A percentile compares a stretch with the other conserved stretches of the same genome.
Evolutionary conservation across 2,329 filamentous ascomycete species (phyloP).

Genomic region (Colletotrichum abscissum): DNA sequence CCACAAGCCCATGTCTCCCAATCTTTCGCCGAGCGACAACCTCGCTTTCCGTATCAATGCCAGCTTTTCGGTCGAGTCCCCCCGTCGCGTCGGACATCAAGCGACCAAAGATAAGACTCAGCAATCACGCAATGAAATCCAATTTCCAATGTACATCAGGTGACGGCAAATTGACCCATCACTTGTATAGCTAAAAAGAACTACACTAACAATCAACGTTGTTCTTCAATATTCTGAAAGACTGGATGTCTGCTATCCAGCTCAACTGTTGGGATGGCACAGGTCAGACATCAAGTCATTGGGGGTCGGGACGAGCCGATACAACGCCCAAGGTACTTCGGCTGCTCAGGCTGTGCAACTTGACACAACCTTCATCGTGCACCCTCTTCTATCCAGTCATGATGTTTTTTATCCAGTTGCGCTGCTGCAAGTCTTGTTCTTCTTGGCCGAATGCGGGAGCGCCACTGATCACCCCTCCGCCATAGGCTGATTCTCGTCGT

Average conservation of each 20-base stretch:
- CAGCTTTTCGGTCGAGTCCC: background rate
- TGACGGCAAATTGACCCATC: background rate
- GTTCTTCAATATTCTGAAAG: background rate
- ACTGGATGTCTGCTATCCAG: background rate
- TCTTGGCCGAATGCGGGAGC: conserved; percentile 20
- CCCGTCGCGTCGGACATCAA: background rate
- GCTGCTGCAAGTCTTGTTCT: background rate
- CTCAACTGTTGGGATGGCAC: background rate
- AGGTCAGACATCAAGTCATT: background rate
- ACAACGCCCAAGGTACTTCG: background rate
- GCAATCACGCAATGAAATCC: conserved; percentile 8
- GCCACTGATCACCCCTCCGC: background rate
- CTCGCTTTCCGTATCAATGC: background rate
- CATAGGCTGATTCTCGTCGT: background rate
- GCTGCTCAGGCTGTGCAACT: background rate
- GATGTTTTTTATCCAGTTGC: background rate
- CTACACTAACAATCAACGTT: too few relatives aligned
- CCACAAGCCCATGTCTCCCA: background rate
- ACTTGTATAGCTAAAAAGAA: too few relatives aligned
- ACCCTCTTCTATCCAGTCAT: background rate
- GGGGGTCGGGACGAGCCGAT: background rate
- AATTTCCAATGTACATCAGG: background rate
- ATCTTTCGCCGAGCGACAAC: background rate
- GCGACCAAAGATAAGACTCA: conserved; percentile 7
- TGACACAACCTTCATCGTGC: background rate